Conservation (phyloP, 2,329 filamentous ascomycete species). For the Truncatella angustata region DNA sequence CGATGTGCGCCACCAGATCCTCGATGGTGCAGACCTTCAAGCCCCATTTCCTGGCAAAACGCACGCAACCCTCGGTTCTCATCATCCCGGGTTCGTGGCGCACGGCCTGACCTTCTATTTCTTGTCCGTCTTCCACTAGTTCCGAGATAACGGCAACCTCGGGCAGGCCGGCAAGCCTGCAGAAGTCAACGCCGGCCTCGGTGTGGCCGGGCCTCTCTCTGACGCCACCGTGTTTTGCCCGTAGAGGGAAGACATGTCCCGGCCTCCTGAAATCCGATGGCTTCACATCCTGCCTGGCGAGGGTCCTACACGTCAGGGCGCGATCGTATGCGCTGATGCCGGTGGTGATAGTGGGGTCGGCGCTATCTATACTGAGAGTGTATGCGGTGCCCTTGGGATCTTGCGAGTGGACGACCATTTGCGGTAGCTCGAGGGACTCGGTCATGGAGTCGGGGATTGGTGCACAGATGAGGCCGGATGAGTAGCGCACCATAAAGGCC, state of each 20-base stretch:
- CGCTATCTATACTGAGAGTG: constrained; percentile 83
- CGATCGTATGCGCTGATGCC: constrained; percentile 90
- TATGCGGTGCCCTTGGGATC: constrained; percentile 93
- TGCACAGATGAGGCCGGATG: constrained; percentile 87
- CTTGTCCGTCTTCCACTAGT: constrained; percentile 81
- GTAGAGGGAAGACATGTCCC: constrained; percentile 86
- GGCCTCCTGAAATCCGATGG: constrained; percentile 71
- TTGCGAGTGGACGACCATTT: constrained; percentile 75
- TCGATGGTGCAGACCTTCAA: constrained; percentile 95
- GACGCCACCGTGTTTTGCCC: constrained; percentile 77
- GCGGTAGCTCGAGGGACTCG: constrained; percentile 71
- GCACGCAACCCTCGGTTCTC: constrained; percentile 81
- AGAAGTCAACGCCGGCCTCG: constrained; percentile 90
- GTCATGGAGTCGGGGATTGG: constrained; percentile 72
- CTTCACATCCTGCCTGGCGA: constrained; percentile 65
- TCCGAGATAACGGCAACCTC: constrained; percentile 85
- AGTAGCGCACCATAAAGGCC: constrained; percentile 93
- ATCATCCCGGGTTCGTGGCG: constrained; percentile 79
- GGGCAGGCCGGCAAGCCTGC: constrained; percentile 74
- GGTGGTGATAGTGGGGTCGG: constrained; percentile 71
- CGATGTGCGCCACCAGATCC: constrained; percentile 77
- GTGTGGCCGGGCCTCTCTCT: constrained; percentile 81
- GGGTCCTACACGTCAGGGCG: constrained; percentile 72
- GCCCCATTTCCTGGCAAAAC: constrained; percentile 84
- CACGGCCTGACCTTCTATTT: constrained; percentile 66